Evolutionary conservation across 305 asterid genomes (phyloP).

Genomic region (Fraxinus angustifolia): DNA sequence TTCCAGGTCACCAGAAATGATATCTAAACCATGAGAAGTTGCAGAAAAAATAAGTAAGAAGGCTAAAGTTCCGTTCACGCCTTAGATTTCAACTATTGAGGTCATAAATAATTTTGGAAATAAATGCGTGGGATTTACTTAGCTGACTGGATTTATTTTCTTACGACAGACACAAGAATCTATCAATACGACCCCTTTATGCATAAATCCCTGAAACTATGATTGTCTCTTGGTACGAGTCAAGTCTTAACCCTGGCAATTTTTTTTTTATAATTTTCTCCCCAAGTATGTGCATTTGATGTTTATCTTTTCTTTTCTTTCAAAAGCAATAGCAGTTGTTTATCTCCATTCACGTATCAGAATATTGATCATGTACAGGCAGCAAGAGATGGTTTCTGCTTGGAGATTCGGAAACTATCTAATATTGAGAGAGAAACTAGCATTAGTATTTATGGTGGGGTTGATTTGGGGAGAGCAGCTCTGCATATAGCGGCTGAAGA

Average conservation of each 20-base stretch:
- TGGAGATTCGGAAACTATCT: slow-evolving; percentile 44
- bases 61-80: not conserved
- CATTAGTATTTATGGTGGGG: slow-evolving; percentile 54
- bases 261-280: not conserved
- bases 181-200: not conserved
- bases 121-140: not conserved
- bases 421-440: slow-evolving; percentile 65
- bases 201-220: not conserved
- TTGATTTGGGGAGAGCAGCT: slow-evolving; percentile 64
- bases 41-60: not conserved
- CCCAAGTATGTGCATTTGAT: slow-evolving; percentile 14
- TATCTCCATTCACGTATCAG: slow-evolving; percentile 7
- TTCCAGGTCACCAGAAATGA: not conserved
- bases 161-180: not conserved
- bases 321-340: not conserved
- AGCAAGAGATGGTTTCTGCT: slow-evolving; percentile 66
- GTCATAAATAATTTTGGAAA: slow-evolving; percentile 5
- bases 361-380: slow-evolving; percentile 39
- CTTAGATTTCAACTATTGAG: not conserved
- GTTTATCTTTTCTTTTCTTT: slow-evolving; percentile 1
- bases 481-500: slow-evolving; percentile 81
- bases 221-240: not conserved
- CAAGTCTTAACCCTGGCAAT: slow-evolving; percentile 3
- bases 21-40: not conserved
- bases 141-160: not conserved